Percentiles rank a stretch among this genome's conserved stretches.
Conservation (phyloP, 1,139 yeast species). For the Torulaspora pretoriensis region DNA sequence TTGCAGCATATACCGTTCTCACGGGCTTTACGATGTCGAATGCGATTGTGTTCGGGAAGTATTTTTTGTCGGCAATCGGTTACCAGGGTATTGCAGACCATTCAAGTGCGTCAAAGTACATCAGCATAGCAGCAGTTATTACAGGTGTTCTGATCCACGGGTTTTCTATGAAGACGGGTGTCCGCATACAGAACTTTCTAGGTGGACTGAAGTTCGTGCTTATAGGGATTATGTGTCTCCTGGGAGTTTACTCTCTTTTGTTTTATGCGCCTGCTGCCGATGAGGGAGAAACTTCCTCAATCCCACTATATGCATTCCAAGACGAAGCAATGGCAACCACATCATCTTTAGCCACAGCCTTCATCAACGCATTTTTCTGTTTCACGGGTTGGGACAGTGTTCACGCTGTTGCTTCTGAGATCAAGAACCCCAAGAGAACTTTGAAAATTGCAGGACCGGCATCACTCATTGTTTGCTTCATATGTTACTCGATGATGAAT, state of each 20-base stretch:
- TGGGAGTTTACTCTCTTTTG: conserved; percentile 48
- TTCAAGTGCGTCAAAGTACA: conserved; percentile 36
- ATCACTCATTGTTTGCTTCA: conserved; percentile 46
- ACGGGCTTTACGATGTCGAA: conserved; percentile 66
- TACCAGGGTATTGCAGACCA: conserved; percentile 36
- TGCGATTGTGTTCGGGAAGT: conserved; percentile 68
- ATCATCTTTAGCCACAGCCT: conserved; percentile 51
- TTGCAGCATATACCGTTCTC: conserved; percentile 51
- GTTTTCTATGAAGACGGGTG: conserved; percentile 49
- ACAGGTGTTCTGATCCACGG: conserved; percentile 50
- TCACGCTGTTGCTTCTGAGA: conserved; percentile 59
- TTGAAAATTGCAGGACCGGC: conserved; percentile 59
- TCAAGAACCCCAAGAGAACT: conserved; percentile 54
- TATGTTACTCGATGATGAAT: conserved; percentile 53
- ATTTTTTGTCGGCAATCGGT: conserved; percentile 50
- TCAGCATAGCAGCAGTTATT: conserved; percentile 46
- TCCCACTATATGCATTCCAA: conserved; percentile 20
- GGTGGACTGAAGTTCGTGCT: conserved; percentile 52
- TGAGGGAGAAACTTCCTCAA: conserved; percentile 6
- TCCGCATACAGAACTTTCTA: conserved; percentile 51
- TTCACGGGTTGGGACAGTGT: conserved; percentile 64
- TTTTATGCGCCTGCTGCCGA: conserved; percentile 34
- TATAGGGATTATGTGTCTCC: conserved; percentile 45
- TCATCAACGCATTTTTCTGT: conserved; percentile 56
- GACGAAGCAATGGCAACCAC: conserved; percentile 38